Base-by-base conservation (phyloP, 2,329 filamentous ascomycete genomes). In the Fusarium graminum region DNA sequence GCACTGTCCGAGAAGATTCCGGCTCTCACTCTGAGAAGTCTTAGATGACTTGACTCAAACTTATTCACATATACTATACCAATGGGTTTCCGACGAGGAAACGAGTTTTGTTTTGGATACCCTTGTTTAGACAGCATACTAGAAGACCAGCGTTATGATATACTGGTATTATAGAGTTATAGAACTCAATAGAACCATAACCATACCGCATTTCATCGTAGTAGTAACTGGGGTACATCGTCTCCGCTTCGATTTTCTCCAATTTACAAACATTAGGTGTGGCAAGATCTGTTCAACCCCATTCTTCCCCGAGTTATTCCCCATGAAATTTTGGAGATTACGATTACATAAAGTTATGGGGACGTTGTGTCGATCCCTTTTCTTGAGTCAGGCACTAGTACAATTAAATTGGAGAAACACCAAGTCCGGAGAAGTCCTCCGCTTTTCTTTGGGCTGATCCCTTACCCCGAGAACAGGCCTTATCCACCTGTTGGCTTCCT, bases 21-120 rank as follows among this genome's bases (percentile, higher is more conserved):
- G 65, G 64, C 25, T 67, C 61, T 32, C 65, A 61, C 54, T 67
- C 65, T 17, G 65, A 67, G 42, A 67, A 67, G 64, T 67, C 65
- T 13, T 67, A 38, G 17, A 44, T 26, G 6, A 8, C 5, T 14
- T 17, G 4, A 40, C 17, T 6, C 11, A 3, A 22, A 36, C 22
- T 29, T 57, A 12, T 36, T 36, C 6, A 4, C 10, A 25, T 12
- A 19, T 38, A 29, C 28, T 36, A 36, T 36, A 36, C 32, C n/a
- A 54, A 46, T 22, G 25, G 36, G 51, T 47, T 59, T 56, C 55
- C 39, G 29, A 19, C 7, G 4, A 19, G 42, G 55, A 56, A 59
- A 56, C 17, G 16, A 14, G 14, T 51, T 55, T 54, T 45, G 42
- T 47, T 36, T 38, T 32, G 45, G 59, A 63, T 63, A 63, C 59